These are phyloP conservation scores for Fusarium algeriense DNA, from an alignment of 2,329 filamentous ascomycete genomes.

Conservation along the genomic window DNA sequence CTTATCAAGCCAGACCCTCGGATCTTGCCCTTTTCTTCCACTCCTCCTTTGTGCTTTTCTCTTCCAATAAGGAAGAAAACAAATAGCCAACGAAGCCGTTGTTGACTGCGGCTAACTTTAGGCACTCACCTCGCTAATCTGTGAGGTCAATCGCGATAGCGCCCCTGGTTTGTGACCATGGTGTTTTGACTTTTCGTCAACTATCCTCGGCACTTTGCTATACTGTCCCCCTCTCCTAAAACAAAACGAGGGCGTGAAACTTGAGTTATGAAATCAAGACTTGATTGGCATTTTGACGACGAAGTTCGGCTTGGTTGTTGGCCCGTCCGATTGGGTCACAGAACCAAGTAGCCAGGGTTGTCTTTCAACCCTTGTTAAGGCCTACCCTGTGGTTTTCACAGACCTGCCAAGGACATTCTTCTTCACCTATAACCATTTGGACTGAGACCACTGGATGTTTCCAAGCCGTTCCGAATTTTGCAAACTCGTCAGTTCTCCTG, in stretches of 20 bases:
- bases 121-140: neutral
- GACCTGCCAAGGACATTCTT: neutral
- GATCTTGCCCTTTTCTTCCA: neutral
- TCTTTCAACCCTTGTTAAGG: neutral
- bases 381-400: conserved; percentile 15
- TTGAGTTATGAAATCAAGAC: conserved; percentile 6
- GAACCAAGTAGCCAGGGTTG: neutral
- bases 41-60: conserved; percentile 1
- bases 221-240: neutral
- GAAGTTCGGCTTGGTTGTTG: conserved; percentile 3
- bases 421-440: neutral
- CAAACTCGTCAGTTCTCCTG: neutral
- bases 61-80: neutral
- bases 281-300: conserved; percentile 13
- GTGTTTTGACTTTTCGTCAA: neutral
- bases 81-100: neutral
- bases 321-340: conserved; percentile 4
- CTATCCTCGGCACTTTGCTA: neutral
- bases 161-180: neutral
- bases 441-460: neutral
- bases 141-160: neutral
- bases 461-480: neutral
- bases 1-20: neutral
- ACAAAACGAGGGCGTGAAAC: conserved; percentile 18
- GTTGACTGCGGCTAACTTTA: neutral